These are phyloP conservation scores for Magnaporthiopsis poae DNA, from an alignment of 2,329 filamentous ascomycete species.

Conservation along the genomic window DNA sequence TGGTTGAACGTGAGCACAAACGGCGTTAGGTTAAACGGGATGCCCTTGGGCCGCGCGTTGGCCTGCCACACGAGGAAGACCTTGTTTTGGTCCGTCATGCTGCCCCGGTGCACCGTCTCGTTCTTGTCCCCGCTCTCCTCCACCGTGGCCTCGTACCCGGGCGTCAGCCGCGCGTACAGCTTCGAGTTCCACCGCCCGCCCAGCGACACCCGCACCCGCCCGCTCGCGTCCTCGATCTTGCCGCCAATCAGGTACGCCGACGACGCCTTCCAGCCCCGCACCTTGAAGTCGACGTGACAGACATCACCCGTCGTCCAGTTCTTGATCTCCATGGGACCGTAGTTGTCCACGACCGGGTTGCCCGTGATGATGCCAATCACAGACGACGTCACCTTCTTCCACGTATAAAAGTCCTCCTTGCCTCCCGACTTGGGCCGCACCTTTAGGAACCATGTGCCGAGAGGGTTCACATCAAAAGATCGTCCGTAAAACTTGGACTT, in stretches of 20 bases:
- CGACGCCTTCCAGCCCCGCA: slow-evolving; percentile 87
- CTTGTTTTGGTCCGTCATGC: slow-evolving; percentile 55
- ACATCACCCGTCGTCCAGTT: slow-evolving; percentile 93
- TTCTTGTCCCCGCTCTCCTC: slow-evolving; percentile 36
- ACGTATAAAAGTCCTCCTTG: slow-evolving; percentile 83
- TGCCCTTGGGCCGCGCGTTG: slow-evolving; percentile 66
- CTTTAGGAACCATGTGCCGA: slow-evolving; percentile 93
- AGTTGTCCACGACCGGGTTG: slow-evolving; percentile 94
- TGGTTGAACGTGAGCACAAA: slow-evolving; percentile 94
- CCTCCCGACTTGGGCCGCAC: slow-evolving; percentile 66
- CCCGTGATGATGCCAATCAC: slow-evolving; percentile 98
- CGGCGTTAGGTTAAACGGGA: slow-evolving; percentile 94
- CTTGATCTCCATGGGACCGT: slow-evolving; percentile 91
- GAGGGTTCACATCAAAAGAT: slow-evolving; percentile 90
- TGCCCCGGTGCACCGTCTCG: slow-evolving; percentile 35
- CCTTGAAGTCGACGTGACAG: slow-evolving; percentile 85
- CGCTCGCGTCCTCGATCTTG: slow-evolving; percentile 69
- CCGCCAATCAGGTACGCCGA: slow-evolving; percentile 83
- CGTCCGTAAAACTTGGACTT: slow-evolving; percentile 96
- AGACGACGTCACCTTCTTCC: slow-evolving; percentile 96
- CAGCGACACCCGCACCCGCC: slow-evolving; percentile 77
- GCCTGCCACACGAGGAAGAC: slow-evolving; percentile 92
- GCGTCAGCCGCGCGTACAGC: slow-evolving; percentile 85
- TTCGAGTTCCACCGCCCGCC: slow-evolving; percentile 96
- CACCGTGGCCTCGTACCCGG: slow-evolving; percentile 72